Evolutionary conservation across 805 yeast genomes (phyloP).

Genomic region (Candida sakaeoensis): DNA sequence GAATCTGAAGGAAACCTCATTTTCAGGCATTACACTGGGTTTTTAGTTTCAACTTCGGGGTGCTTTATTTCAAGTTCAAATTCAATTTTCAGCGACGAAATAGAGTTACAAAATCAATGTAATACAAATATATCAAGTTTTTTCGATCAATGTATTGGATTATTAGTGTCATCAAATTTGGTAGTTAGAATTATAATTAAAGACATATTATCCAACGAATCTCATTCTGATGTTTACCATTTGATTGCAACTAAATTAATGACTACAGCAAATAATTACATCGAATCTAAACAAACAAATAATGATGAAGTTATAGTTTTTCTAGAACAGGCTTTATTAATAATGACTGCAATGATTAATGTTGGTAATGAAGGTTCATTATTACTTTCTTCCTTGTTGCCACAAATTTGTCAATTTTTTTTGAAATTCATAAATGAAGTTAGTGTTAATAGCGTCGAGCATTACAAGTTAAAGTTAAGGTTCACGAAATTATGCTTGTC

Average conservation of each 20-base stretch:
- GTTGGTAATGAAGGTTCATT: constrained; percentile 35
- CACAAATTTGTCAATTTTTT: constrained; percentile 25
- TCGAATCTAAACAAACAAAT: constrained; percentile 19
- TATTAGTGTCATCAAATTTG: constrained; percentile 47
- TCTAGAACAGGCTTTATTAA: constrained; percentile 48
- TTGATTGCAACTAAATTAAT: constrained; percentile 45
- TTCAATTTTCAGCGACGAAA: constrained; percentile 19
- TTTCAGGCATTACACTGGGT: constrained; percentile 68
- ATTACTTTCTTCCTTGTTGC: constrained; percentile 27
- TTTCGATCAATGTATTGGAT: constrained; percentile 46
- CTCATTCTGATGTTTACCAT: constrained; percentile 56
- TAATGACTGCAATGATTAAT: constrained; percentile 39
- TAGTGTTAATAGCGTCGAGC: constrained; percentile 21
- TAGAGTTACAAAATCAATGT: constrained; percentile 26
- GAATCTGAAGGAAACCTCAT: constrained; percentile 41
- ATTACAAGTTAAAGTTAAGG: constrained; percentile 39
- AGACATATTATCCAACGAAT: constrained; percentile 64
- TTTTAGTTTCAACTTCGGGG: constrained; percentile 68
- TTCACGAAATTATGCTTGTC: constrained; percentile 37
- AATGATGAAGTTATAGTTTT: constrained; percentile 32
- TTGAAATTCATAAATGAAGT: constrained; percentile 26
- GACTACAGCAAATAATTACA: constrained; percentile 30
- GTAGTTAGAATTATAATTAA: constrained; percentile 66
- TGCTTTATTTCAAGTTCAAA: constrained; percentile 40
- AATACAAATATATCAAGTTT: constrained; percentile 41